These are phyloP conservation scores for Hymenoscyphus repandus DNA, from an alignment of 2,329 filamentous ascomycete species.

Conservation along the genomic window DNA sequence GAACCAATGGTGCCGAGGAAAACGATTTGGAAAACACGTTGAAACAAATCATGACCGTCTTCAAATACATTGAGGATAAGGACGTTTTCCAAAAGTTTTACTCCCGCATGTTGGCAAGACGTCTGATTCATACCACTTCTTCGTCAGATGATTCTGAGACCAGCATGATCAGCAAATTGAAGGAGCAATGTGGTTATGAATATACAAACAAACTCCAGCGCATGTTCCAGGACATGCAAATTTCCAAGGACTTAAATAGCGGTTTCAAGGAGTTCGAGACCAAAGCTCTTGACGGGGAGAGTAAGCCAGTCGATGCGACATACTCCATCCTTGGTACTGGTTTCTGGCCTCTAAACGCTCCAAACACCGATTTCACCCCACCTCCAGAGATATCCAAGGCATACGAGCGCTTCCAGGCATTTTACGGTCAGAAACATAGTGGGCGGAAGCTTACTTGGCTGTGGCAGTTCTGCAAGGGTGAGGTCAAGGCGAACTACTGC, in stretches of 20 bases:
- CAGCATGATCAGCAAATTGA: conserved; percentile 98
- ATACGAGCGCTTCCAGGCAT: conserved; percentile 82
- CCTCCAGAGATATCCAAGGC: conserved; percentile 80
- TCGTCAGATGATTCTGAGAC: conserved; percentile 97
- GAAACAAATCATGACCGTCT: conserved; percentile 95
- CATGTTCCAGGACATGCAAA: conserved; percentile 99
- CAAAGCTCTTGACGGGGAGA: conserved; percentile 55
- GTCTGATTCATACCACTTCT: conserved; percentile 89
- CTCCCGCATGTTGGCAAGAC: conserved; percentile 90
- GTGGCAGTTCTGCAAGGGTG: conserved; percentile 97
- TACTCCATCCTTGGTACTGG: conserved; percentile 94
- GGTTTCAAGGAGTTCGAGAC: conserved; percentile 77
- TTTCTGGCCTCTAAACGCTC: conserved; percentile 90
- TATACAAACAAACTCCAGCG: conserved; percentile 99
- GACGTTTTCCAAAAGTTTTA: conserved; percentile 99
- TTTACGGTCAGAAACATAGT: conserved; percentile 95
- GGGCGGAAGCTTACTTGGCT: conserved; percentile 96
- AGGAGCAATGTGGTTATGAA: conserved; percentile 97
- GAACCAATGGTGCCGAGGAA: conserved; percentile 87
- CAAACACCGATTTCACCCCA: conserved; percentile 82
- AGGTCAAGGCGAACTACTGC: conserved; percentile 90
- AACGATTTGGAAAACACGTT: conserved; percentile 86
- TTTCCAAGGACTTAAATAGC: conserved; percentile 92
- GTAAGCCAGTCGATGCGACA: conserved; percentile 72
- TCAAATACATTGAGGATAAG: conserved; percentile 99